phyloP scores from a whole-genome alignment of 2,329 filamentous ascomycete genomes.

The Colletotrichum simmondsii region DNA sequence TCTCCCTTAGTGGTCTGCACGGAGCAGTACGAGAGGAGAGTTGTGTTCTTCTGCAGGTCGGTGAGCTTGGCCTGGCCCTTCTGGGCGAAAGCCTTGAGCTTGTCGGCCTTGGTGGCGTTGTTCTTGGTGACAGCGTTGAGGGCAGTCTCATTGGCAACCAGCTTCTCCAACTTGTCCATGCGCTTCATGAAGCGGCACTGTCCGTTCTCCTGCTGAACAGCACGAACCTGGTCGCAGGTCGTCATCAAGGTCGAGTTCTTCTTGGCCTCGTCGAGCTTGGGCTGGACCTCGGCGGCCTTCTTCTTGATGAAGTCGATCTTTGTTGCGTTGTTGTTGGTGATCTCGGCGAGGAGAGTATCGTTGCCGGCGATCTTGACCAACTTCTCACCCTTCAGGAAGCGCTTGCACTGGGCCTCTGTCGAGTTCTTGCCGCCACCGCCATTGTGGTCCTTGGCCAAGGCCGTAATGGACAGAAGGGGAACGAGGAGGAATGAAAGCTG shows the following conservation, averaged over 20 bases:
- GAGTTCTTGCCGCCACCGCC: constrained; percentile 37
- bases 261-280: constrained; percentile 42
- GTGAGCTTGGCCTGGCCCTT: constrained; percentile 30
- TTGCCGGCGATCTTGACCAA: constrained; percentile 47
- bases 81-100: constrained; percentile 39
- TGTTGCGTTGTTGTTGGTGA: constrained; percentile 49
- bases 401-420: constrained; percentile 45
- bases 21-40: constrained; percentile 28
- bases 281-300: constrained; percentile 45
- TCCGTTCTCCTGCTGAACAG: constrained; percentile 41
- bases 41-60: constrained; percentile 28
- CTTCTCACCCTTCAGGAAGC: constrained; percentile 43
- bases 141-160: constrained; percentile 40
- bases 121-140: constrained; percentile 38
- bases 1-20: constrained; percentile 21
- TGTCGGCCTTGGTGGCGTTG: constrained; percentile 44
- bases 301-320: constrained; percentile 48
- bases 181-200: constrained; percentile 42
- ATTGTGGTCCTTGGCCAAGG: constrained; percentile 43
- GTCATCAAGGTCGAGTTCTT: constrained; percentile 48
- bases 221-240: constrained; percentile 45
- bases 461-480: constrained; percentile 19
- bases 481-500: constrained; percentile 30
- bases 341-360: constrained; percentile 45
- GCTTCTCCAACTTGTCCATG: constrained; percentile 40